Evolutionary conservation across 805 yeast genomes (phyloP), one percentile per base, ranked within the genome.

Genomic region (Candida adriatica): DNA sequence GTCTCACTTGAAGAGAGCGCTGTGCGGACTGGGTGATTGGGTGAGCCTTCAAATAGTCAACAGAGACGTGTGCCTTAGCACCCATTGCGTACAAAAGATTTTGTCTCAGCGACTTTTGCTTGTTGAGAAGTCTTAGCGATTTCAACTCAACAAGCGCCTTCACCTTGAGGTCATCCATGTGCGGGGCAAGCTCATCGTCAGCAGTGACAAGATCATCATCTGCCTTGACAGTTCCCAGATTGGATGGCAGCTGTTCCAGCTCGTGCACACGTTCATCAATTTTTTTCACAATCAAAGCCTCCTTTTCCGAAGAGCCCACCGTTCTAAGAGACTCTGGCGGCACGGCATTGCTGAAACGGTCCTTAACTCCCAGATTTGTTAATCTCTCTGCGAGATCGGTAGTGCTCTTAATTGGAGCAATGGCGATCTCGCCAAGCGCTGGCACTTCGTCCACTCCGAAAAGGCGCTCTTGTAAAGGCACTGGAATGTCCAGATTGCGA

Each of bases 21-120:
- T 77, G 79, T 30, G 85, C 83, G 26, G 81, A 76, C 44, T 72
- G 62, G 3, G 79, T 69, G 29, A 70, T 62, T 5, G 83, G 70
- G 34, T 73, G 66, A 27, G 65, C 62, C 30, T 67, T 67, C 35
- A 80, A 55, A 23, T 60, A 58, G 6, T 73, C 71, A 37, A 69
- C 65, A 31, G 63, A 61, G 41, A 70, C 70, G 46, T 79, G 79
- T 6, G 80, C 69, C 47, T 68, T 70, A 24, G 68, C 63, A 8
- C 79, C 70, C 24, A 68, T 64, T 26, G 64, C 63, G 18, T 64
- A 58, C n/a, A 81, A 54, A 15, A 83, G 51, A 39, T 64, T 67
- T 48, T 77, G 79, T 51, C 85, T 76, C 31, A 81, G 43, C 35
- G 73, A 74, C 49, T 82, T 83, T 51, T 83, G 94, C 43, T 77